Conservation (phyloP, 768 basidiomycete species). For the Trametes cubensis region DNA sequence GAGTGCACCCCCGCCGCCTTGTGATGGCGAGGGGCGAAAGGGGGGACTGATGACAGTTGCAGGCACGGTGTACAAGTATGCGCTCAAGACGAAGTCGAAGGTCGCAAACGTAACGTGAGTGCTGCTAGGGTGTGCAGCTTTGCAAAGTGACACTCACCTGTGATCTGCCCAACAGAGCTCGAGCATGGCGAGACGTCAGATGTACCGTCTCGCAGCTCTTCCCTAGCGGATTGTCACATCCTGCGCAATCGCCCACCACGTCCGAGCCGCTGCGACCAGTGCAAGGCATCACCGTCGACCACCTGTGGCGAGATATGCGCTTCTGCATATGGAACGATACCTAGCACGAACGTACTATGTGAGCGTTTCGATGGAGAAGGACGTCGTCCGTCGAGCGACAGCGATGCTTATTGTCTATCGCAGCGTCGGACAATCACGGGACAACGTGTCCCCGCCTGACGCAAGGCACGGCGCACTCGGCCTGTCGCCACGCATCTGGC, state of each 20-base stretch:
- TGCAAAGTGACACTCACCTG: neutral
- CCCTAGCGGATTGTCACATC: conserved; percentile 40
- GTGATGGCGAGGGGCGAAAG: neutral
- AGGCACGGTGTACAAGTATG: conserved; percentile 69
- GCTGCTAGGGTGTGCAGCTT: neutral
- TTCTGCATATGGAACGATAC: conserved; percentile 64
- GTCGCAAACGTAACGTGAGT: conserved; percentile 73
- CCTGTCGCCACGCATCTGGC: neutral
- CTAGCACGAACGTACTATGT: conserved; percentile 28
- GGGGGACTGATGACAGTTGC: conserved; percentile 10
- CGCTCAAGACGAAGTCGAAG: conserved; percentile 63
- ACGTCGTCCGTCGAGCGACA: conserved; percentile 3
- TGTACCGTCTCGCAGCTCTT: conserved; percentile 67
- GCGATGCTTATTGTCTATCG: conserved; percentile 23
- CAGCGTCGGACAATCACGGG: conserved; percentile 17
- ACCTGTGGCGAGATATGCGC: conserved; percentile 67
- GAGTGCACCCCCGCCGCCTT: neutral
- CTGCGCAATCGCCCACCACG: conserved; percentile 27
- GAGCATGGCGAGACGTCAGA: conserved; percentile 65
- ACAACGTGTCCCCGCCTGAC: conserved; percentile 5
- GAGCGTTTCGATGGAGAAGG: conserved; percentile 4
- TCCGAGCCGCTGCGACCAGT: conserved; percentile 41
- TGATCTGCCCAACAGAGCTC: conserved; percentile 45
- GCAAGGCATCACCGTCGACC: conserved; percentile 64
- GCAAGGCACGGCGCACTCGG: conserved; percentile 6